Base-by-base conservation (phyloP, 192 early-diverging fungal genomes). In the Powellomyces hirtus region DNA sequence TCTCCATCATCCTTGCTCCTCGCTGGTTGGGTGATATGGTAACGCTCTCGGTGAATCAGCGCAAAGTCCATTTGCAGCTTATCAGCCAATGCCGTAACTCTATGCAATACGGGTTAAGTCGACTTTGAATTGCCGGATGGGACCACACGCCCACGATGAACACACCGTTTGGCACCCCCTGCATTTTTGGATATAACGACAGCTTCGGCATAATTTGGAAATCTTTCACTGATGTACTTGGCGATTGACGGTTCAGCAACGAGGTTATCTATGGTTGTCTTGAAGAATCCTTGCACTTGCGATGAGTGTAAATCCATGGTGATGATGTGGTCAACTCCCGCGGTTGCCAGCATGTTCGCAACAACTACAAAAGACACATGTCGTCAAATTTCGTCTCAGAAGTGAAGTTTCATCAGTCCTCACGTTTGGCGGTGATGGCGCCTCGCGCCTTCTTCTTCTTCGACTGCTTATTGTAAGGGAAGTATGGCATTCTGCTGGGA, bases 371-470 rank as follows among this genome's bases (percentile, higher is more conserved):
- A n/a, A n/a, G n/a, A n/a, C n/a, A n/a, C n/a, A n/a, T n/a, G n/a
- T n/a, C n/a, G n/a, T n/a, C n/a, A n/a, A n/a, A n/a, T n/a, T n/a
- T n/a, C n/a, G n/a, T n/a, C n/a, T n/a, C n/a, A n/a, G n/a, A n/a
- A n/a, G n/a, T n/a, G n/a, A 18, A 42, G 40, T 42, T 18, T 49
- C n/a, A 8, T 26, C 7, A 14, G 33, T 30, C 55, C 75, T 57
- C 80, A 84, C 87, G 77, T 77, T 99, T 99, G 61, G 94, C 94
- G 31, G 95, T 91, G 66, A 99, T 97, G 35, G 95, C 90, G 8
- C 91, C 93, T 78, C 97, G 90, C 38, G 88, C 87, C 86, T 97
- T 98, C 81, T 98, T 94, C 89, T 97, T 97, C 84, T 99, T 99
- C 79, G 87, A 89, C 78, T 99, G 97, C 80, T 94, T 95, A 30